Evolutionary conservation across 257 asterid species (phyloP), one percentile per base, ranked within the genome.

Genomic region (Salvia miltiorrhiza): DNA sequence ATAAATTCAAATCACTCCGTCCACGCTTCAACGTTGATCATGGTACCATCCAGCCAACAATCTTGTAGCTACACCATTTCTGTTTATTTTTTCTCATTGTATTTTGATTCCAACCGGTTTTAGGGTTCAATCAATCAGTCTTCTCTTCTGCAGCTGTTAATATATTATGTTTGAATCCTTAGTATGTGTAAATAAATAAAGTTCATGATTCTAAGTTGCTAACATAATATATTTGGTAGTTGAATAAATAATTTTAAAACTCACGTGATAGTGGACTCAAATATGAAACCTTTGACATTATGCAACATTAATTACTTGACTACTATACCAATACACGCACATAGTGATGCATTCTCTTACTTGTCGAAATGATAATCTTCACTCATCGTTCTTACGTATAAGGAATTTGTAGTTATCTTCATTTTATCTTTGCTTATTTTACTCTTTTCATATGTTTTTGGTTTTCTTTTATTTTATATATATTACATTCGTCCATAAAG

Each of bases 41-140:
- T 13, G 77, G 71, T 77, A 63, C 84, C 70, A 78, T 77, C 58
- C 85, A 72, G 73, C 73, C 86, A 4, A 75, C 75, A 7, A 76
- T 81, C 1, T 49, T 72, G 69, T 87, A 74, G 71, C 45, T 59
- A 58, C 64, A 9, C 9, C n/a, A 4, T n/a, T 28, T 50, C 35
- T 30, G 2, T 32, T 20, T 52, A 14, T 1, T 10, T 0, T 16
- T 33, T 59, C 35, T 37, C 12, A 37, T 2, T 37, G 9, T 37
- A 8, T 37, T 21, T 19, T 30, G 2, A 4, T 9, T 64, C 45
- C 41, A 1, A 13, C 43, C 39, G 50, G 23, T 62, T 17, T 56
- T 76, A 16, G 61, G 66, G 54, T 72, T 57, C 44, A 14, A 63
- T 9, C 16, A 10, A 19, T 50, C 41, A 21, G 20, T 52, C 21